These are phyloP conservation scores for Colletotrichum tofieldiae DNA, from an alignment of 2,329 filamentous ascomycete species.

Conservation along the genomic window DNA sequence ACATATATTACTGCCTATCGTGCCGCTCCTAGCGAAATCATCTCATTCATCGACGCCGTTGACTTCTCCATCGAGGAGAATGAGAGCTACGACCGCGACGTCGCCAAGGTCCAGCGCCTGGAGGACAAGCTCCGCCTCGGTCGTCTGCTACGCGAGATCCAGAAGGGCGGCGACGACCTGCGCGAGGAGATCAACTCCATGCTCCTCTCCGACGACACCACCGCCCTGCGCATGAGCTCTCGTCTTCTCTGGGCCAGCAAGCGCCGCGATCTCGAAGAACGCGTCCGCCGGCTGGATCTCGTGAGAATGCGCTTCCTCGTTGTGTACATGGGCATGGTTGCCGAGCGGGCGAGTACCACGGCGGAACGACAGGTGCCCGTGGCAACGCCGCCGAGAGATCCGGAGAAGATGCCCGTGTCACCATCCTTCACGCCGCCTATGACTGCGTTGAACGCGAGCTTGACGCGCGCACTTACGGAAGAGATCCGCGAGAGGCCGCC, in stretches of 20 bases:
- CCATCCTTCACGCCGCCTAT: slow-evolving; percentile 49
- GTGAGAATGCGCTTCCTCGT: slow-evolving; percentile 77
- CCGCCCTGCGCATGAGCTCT: slow-evolving; percentile 62
- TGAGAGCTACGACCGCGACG: slow-evolving; percentile 74
- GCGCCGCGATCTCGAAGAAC: slow-evolving; percentile 69
- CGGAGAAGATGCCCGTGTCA: slow-evolving; percentile 49
- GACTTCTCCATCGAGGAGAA: slow-evolving; percentile 76
- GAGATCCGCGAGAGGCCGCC: slow-evolving; percentile 63
- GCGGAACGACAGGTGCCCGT: slow-evolving; percentile 36
- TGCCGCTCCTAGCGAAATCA: slow-evolving; percentile 71
- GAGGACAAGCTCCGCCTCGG: slow-evolving; percentile 75
- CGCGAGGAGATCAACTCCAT: slow-evolving; percentile 72
- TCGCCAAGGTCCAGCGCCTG: slow-evolving; percentile 70
- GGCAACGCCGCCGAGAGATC: slow-evolving; percentile 46
- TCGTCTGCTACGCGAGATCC: slow-evolving; percentile 73
- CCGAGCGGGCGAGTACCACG: slow-evolving; percentile 54
- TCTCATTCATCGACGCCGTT: slow-evolving; percentile 71
- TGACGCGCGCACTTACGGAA: slow-evolving; percentile 62
- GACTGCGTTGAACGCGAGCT: slow-evolving; percentile 47
- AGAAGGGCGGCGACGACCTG: slow-evolving; percentile 72
- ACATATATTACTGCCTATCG: slow-evolving; percentile 71
- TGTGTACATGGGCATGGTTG: slow-evolving; percentile 74
- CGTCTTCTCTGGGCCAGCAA: slow-evolving; percentile 73
- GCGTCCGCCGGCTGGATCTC: slow-evolving; percentile 72
- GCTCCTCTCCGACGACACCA: slow-evolving; percentile 54